Percentiles rank a stretch among this genome's conserved stretches.
phyloP scores from a whole-genome alignment of 305 asterid species.

The Fraxinus sp. region DNA sequence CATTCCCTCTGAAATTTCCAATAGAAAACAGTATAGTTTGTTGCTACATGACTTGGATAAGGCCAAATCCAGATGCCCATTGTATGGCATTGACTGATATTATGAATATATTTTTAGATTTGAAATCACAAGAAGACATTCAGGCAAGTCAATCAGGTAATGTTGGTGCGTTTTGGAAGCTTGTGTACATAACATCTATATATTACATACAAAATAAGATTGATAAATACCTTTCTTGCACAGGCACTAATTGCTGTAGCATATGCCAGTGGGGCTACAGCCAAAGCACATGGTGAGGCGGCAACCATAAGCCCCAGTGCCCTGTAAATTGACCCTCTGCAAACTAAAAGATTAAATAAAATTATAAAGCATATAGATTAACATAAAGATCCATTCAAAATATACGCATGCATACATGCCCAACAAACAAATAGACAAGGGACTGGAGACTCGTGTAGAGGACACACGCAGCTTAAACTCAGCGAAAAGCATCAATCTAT shows the following conservation, averaged over 20 bases:
- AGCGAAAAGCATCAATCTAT: background rate
- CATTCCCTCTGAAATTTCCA: background rate
- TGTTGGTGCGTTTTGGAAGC: background rate
- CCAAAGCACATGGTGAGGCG: constrained; percentile 99
- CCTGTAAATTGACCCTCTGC: constrained; percentile 97
- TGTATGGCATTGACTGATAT: constrained; percentile 1
- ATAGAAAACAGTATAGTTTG: background rate
- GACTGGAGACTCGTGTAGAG: constrained; percentile 3
- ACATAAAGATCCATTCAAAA: constrained; percentile 2
- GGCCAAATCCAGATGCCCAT: constrained; percentile 5
- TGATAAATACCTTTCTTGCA: constrained; percentile 74
- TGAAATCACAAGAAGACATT: background rate
- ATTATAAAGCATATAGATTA: constrained; percentile 18
- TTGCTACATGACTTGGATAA: background rate
- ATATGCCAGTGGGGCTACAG: constrained; percentile 94
- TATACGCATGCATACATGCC: background rate
- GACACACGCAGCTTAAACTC: background rate
- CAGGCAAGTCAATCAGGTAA: background rate
- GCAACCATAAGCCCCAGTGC: constrained; percentile 99
- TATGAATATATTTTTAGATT: background rate
- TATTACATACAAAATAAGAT: constrained; percentile 15
- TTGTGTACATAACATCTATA: background rate
- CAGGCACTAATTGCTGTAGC: constrained; percentile 99
- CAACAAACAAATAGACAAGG: background rate
- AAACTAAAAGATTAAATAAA: constrained; percentile 50